A percentile compares a stretch with the other conserved stretches of the same genome.
Evolutionary conservation across 2,329 filamentous ascomycete genomes (phyloP).

Genomic region (Arthrobotrys sinensis): DNA sequence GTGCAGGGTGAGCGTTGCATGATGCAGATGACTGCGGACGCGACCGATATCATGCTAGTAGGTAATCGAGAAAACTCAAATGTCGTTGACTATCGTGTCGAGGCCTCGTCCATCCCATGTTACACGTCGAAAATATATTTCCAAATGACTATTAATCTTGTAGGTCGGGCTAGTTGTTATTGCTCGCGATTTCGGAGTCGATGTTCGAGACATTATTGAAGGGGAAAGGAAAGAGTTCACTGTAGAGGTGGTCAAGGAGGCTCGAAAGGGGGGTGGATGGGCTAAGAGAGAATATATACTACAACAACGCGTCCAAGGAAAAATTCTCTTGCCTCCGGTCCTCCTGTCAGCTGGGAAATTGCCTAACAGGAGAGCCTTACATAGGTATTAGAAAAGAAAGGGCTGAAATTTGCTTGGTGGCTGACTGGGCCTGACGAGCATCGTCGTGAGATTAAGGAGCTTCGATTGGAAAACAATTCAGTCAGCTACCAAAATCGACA

Average conservation of each 20-base stretch:
- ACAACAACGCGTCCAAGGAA: conserved; percentile 33
- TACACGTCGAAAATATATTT: conserved; percentile 7
- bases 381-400: conserved; percentile 16
- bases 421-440: conserved; percentile 28
- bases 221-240: background rate
- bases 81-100: background rate
- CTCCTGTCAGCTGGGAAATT: conserved; percentile 50
- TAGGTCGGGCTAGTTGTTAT: background rate
- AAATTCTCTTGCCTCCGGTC: background rate
- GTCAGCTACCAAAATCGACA: conserved; percentile 9
- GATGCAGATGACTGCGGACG: conserved; percentile 14
- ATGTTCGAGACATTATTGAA: background rate
- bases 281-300: conserved; percentile 41
- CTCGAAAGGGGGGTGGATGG: conserved; percentile 16
- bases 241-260: conserved; percentile 12
- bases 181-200: background rate
- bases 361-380: conserved; percentile 21
- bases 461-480: conserved; percentile 25
- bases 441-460: conserved; percentile 36
- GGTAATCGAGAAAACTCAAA: conserved; percentile 5
- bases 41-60: conserved; percentile 25
- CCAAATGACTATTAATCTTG: background rate
- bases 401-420: conserved; percentile 40
- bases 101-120: background rate
- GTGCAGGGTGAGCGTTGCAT: conserved; percentile 27